Base-by-base conservation (phyloP, 139 green algal genomes). In the Medakamo hakoo region DNA sequence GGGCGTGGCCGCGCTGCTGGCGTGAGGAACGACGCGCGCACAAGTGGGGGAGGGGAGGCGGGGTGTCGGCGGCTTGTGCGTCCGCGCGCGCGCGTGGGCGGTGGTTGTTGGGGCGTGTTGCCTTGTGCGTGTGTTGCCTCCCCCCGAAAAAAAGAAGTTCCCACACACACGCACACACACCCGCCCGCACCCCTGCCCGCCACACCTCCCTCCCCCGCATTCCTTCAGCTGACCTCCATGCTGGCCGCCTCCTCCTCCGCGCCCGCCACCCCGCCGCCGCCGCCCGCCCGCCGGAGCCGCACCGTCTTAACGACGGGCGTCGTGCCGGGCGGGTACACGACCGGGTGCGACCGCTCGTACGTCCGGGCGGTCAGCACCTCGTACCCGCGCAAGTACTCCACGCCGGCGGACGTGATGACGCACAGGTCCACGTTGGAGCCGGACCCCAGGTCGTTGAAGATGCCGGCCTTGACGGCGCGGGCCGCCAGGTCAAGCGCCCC, bases 381-480 rank as follows among this genome's bases (percentile, higher is more conserved):
- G 63, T 91, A 72, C 76, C 95, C 95, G 57, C 90, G 79, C 68
- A 92, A 73, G 75, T 95, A 95, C 57, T 97, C 84, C 29, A 79
- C 76, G 4, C 78, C 76, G 28, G 83, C 86, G 64, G 87, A 87
- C 14, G 78, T 95, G 76, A 99, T 95, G 59, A 98, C 70, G 72
- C 90, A 96, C 59, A 99, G 61, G 68, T 99, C 93, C 2, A 99
- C 80, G 71, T 99, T 99, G 71, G 82, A 94, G 2, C 93, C 93
- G 1, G 83, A 94, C 4, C 92, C 93, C 58, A 98, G 75, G 72
- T 99, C 93, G 68, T 99, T 99, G 72, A 86, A 89, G 22, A 99
- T 88, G 60, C 93, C 93, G 16, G 83, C 77, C 49, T 49, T 71
- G 56, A 90, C 91, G 49, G 84, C 79, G 3, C 69, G 30, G 2